These are phyloP conservation scores for Phellinidium pouzarii DNA, from an alignment of 1,284 basidiomycete species.

Conservation along the genomic window DNA sequence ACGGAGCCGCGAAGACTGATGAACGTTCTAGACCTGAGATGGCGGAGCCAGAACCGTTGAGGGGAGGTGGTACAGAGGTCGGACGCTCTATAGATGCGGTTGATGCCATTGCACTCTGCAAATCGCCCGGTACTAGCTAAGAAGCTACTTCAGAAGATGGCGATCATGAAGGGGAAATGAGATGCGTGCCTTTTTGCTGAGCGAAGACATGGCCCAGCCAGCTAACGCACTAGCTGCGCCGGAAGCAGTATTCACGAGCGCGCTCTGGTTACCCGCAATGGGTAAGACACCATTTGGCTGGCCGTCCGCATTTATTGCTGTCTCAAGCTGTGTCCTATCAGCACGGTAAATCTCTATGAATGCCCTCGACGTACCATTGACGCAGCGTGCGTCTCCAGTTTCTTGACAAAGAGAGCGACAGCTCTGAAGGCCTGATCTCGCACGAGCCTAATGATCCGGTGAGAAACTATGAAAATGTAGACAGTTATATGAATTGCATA, in stretches of 20 bases:
- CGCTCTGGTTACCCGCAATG: slow-evolving; percentile 41
- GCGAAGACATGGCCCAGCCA: slow-evolving; percentile 88
- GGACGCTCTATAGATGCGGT: slow-evolving; percentile 33
- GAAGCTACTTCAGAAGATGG: slow-evolving; percentile 1
- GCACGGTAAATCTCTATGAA: neutral
- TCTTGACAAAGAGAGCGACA: slow-evolving; percentile 79
- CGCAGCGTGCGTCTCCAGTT: slow-evolving; percentile 70
- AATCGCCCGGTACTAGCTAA: slow-evolving; percentile 64
- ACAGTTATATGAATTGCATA: slow-evolving; percentile 29
- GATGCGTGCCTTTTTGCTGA: slow-evolving; percentile 67
- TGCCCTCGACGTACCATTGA: slow-evolving; percentile 55
- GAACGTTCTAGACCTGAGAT: slow-evolving; percentile 14
- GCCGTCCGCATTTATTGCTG: slow-evolving; percentile 38
- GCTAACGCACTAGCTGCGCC: slow-evolving; percentile 88
- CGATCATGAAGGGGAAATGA: neutral
- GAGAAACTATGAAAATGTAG: neutral
- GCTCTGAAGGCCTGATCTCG: slow-evolving; percentile 94
- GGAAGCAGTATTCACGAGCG: slow-evolving; percentile 76
- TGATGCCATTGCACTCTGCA: slow-evolving; percentile 57
- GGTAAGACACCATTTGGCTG: slow-evolving; percentile 27
- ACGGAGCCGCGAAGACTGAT: neutral
- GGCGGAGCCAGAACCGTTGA: slow-evolving; percentile 19
- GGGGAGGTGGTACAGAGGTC: slow-evolving; percentile 31
- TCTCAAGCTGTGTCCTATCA: slow-evolving; percentile 55
- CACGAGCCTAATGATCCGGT: slow-evolving; percentile 52